Base-by-base conservation (phyloP, 345 rosid species). In the Brassica juncea region DNA sequence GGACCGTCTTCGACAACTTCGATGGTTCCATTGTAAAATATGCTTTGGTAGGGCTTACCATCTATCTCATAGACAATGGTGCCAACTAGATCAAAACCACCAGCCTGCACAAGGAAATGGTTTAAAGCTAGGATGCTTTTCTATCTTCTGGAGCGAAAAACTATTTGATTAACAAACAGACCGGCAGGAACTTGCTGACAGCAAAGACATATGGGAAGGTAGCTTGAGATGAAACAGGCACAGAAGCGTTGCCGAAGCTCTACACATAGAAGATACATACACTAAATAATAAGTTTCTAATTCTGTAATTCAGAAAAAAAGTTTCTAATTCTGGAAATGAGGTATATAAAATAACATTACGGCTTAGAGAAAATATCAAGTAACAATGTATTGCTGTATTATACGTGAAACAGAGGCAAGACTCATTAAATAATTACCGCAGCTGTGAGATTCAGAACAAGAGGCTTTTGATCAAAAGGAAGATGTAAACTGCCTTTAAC, bases 111-210 rank as follows among this genome's bases (percentile, higher is more conserved):
- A 5, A 61, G 14, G 1, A 68, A 42, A 21, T 2, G n/a, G 23
- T 60, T 32, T 16, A 55, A 25, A 74, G 54, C 28, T 54, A 4
- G 3, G 8, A 63, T 49, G 14, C 44, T 14, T 32, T 32, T 70
- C 14, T n/a, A 31, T 52, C 10, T 60, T 68, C 19, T 9, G 30
- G 15, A 10, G 28, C 35, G 23, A 60, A 72, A n/a, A 66, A 30
- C 6, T 54, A 61, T 35, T 37, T 65, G 71, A 57, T 65, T 5
- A 31, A 47, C 27, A 66, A 63, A 71, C 25, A 25, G 76, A 95
- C 99, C 98, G 90, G 94, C 63, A 93, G 85, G 82, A 63, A 95
- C 87, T 91, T 89, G 90, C 97, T 93, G 75, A 91, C 96, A 61
- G 88, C 85, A 86, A 95, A 91, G 16, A 84, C 66, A 69, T 89